Conservation (phyloP, 2,329 filamentous ascomycete species). For the Pseudogymnoascus sp. region DNA sequence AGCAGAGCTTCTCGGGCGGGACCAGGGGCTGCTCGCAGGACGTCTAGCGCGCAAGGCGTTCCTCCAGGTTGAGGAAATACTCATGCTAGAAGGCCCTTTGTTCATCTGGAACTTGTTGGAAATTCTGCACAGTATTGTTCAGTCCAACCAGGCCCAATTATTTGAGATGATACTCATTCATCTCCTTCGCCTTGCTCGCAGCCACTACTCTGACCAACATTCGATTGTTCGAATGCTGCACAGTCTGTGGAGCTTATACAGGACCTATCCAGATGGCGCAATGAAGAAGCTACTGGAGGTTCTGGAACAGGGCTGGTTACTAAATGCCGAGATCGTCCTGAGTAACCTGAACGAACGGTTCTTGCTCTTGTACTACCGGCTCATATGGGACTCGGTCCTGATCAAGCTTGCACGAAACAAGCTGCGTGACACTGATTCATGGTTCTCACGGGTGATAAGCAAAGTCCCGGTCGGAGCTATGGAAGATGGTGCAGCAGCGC, state of each 20-base stretch:
- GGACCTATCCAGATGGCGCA: background rate
- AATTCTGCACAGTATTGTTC: constrained; percentile 13
- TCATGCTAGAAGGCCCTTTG: constrained; percentile 15
- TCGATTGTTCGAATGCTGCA: constrained; percentile 3
- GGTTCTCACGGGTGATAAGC: background rate
- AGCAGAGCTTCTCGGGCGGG: constrained; percentile 13
- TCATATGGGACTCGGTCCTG: constrained; percentile 17
- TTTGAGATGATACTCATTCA: constrained; percentile 15
- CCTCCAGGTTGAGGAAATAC: constrained; percentile 17
- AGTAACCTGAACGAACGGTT: constrained; percentile 12
- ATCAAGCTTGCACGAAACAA: constrained; percentile 9
- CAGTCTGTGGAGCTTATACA: background rate
- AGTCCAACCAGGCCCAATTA: constrained; percentile 10
- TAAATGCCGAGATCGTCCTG: constrained; percentile 18
- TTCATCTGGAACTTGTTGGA: constrained; percentile 16
- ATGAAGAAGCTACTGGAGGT: background rate
- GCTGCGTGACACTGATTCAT: background rate
- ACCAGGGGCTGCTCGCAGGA: constrained; percentile 18
- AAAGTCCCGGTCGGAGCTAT: background rate
- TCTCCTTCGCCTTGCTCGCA: constrained; percentile 12
- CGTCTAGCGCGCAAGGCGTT: constrained; percentile 20
- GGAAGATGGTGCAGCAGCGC: background rate
- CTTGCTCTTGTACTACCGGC: constrained; percentile 15
- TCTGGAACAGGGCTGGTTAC: constrained; percentile 17
- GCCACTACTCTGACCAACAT: background rate